These are phyloP conservation scores for Debaryomyces hansenii DNA, from an alignment of 805 yeast species.

Conservation along the genomic window DNA sequence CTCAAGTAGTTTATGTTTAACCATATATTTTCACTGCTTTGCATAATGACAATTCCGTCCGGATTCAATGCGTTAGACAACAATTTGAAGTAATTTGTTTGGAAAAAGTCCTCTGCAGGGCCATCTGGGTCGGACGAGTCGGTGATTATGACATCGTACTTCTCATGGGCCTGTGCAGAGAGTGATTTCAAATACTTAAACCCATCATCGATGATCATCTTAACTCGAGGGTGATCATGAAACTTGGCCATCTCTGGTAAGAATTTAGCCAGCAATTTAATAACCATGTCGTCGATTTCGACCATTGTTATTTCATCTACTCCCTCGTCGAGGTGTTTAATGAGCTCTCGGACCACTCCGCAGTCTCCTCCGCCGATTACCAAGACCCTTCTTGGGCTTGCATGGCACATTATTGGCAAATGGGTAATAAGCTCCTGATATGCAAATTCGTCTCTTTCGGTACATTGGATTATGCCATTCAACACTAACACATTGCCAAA, in stretches of 20 bases:
- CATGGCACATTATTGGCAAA: constrained; percentile 76
- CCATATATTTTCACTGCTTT: constrained; percentile 77
- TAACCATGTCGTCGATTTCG: constrained; percentile 88
- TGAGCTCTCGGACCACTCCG: constrained; percentile 86
- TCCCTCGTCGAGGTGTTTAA: constrained; percentile 59
- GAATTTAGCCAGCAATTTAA: constrained; percentile 66
- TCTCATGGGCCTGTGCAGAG: constrained; percentile 28
- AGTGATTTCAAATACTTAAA: constrained; percentile 63
- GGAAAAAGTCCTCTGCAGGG: constrained; percentile 89
- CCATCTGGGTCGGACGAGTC: constrained; percentile 96
- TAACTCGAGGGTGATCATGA: constrained; percentile 63
- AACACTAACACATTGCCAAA: constrained; percentile 88
- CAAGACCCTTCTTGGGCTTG: constrained; percentile 69
- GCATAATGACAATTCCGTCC: constrained; percentile 75
- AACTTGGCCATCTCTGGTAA: constrained; percentile 74
- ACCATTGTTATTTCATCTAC: constrained; percentile 71
- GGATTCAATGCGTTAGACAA: constrained; percentile 61
- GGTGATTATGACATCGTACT: constrained; percentile 82
- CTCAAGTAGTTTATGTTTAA: constrained; percentile 56
- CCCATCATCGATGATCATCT: constrained; percentile 76
- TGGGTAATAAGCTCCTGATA: constrained; percentile 92
- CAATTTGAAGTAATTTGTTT: constrained; percentile 70
- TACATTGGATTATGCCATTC: constrained; percentile 88
- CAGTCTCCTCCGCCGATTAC: constrained; percentile 98
- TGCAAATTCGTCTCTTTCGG: constrained; percentile 91